Percentiles rank a stretch among this genome's conserved stretches.
Conservation (phyloP, 2,329 filamentous ascomycete genomes). For the Chaetomium sp. region DNA sequence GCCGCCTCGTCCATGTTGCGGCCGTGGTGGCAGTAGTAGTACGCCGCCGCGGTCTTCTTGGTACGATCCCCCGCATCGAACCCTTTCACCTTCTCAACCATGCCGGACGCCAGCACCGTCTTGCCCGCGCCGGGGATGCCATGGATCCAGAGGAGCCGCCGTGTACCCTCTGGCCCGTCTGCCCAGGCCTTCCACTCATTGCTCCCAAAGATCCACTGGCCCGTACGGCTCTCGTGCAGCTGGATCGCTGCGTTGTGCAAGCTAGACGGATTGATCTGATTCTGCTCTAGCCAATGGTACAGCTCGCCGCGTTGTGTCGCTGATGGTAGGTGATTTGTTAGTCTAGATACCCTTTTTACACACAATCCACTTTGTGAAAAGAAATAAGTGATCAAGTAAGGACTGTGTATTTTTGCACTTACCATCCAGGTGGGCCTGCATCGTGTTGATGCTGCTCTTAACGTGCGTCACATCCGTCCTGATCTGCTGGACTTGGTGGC, state of each 20-base stretch:
- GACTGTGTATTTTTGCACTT: not conserved
- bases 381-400: not conserved
- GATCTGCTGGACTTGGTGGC: not conserved
- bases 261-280: not conserved
- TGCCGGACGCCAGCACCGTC: constrained; percentile 9
- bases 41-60: constrained; percentile 5
- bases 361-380: not conserved
- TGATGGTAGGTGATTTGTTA: not conserved
- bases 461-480: constrained; percentile 1
- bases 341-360: not conserved
- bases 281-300: not conserved
- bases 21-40: constrained; percentile 28
- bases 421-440: constrained; percentile 7
- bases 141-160: constrained; percentile 3
- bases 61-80: no score
- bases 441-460: not conserved
- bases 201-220: constrained; percentile 2
- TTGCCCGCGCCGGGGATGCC: constrained; percentile 12
- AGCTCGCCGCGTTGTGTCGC: not conserved
- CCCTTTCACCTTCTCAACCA: constrained; percentile 5
- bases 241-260: not conserved
- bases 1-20: constrained; percentile 25
- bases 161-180: not conserved
- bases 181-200: not conserved
- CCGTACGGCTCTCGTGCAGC: not conserved